These are phyloP conservation scores for Rhizoctonia solani DNA, from an alignment of 1,284 basidiomycete genomes.

Conservation along the genomic window DNA sequence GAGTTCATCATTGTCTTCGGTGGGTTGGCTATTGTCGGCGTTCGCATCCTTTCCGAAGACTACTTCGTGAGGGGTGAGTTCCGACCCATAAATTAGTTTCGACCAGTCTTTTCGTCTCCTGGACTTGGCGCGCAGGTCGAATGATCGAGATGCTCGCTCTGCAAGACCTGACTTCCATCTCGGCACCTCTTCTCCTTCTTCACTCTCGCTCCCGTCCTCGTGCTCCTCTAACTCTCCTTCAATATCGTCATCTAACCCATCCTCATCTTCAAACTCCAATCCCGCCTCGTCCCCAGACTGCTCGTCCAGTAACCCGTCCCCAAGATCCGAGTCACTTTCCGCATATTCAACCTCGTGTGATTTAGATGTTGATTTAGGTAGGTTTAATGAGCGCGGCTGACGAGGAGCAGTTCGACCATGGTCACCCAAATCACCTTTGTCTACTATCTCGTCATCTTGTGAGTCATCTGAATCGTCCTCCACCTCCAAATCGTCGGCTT, in stretches of 20 bases:
- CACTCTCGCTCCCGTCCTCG: constrained; percentile 44
- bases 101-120: constrained; percentile 71
- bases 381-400: constrained; percentile 46
- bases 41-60: constrained; percentile 52
- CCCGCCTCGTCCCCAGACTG: constrained; percentile 43
- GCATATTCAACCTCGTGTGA: constrained; percentile 64
- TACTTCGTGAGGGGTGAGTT: constrained; percentile 74
- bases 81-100: constrained; percentile 80
- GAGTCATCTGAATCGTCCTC: constrained; percentile 37
- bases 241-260: constrained; percentile 43
- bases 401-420: constrained; percentile 34
- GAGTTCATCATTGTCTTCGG: constrained; percentile 65
- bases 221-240: constrained; percentile 49
- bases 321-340: constrained; percentile 79
- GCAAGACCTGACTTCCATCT: constrained; percentile 80
- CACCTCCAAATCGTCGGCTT: constrained; percentile 42
- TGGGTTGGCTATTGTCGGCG: constrained; percentile 40
- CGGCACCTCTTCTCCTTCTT: constrained; percentile 55
- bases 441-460: constrained; percentile 42
- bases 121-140: constrained; percentile 51
- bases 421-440: constrained; percentile 39
- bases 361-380: constrained; percentile 43
- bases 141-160: constrained; percentile 59
- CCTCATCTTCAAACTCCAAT: constrained; percentile 49
- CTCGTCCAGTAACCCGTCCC: constrained; percentile 56